Base-by-base conservation (phyloP, 2,329 filamentous ascomycete genomes). In the Cladosporium oxysporum region DNA sequence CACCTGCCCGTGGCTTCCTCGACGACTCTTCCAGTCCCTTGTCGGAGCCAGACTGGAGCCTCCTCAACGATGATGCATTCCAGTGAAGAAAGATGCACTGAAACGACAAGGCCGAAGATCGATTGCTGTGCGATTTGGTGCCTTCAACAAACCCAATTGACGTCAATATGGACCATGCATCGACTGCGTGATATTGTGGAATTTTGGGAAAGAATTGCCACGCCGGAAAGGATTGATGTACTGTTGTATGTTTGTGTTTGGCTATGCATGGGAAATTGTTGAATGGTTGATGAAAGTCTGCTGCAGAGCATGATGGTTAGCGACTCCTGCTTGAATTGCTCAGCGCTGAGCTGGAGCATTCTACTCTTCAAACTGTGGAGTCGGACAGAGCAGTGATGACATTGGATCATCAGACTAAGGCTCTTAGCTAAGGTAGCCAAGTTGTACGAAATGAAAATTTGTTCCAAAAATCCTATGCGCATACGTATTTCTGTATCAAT, bases 21-120 rank as follows among this genome's bases (percentile, higher is more conserved):
- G 26, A 55, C 11, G 28, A 31, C 18, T 55, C 18, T 12, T 26
- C 33, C 41, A 47, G 41, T 11, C n/a, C n/a, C n/a, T 28, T 33
- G n/a, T 62, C 59, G 1, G 59, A 62, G 59, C 59, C 59, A 10
- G 59, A 62, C 29, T 62, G 59, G 59, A 47, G 29, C 44, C 31
- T 62, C 1, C 26, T 62, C 21, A 29, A 50, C 11, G 59, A 62
- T n/a, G 47, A 35, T 47, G 57, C 26, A 2, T 59, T 47, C 21
- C n/a, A 3, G 14, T 8, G 28, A 12, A 21, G 14, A 5, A 31
- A 21, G 18, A 33, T 12, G 14, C 18, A 3, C 28, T 29, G 26
- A 21, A 55, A 21, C 8, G 0, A 18, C 31, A 18, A 29, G 18
- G 14, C 18, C n/a, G n/a, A 29, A n/a, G 0, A 2, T 21, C 6